Evolutionary conservation across 108 stramenopile species (phyloP), one percentile per base, ranked within the genome.

Genomic region (Cyclotella cryptica): DNA sequence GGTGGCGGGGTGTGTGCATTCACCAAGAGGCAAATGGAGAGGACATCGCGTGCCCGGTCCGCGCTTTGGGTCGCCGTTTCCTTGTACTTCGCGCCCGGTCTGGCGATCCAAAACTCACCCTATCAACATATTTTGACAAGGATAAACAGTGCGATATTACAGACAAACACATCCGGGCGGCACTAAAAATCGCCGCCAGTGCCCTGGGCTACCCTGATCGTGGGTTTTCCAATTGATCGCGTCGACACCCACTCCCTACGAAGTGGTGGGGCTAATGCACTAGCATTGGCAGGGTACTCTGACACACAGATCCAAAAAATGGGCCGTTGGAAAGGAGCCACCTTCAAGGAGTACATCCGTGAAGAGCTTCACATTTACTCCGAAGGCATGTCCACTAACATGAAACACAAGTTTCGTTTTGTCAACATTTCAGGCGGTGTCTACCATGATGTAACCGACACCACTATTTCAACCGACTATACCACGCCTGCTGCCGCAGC

Each of bases 231-330:
- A n/a, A 58, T 71, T 40, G 13, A 57, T 1, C 18, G n/a, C 1
- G 26, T 71, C 29, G 43, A 71, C 43, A 43, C 70, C 0, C 70
- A 71, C 41, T 71, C 70, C 13, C 29, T 71, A 12, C 54, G 70
- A 0, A 58, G 24, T 71, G 70, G 70, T 35, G 70, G 70, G 2
- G 70, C 70, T 0, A 71, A 71, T 43, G 35, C 35, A 2, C 6
- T 35, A 35, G 35, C 35, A 6, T 35, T 35, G 35, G 35, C 35
- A 6, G 35, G 70, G 41, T 71, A 58, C 28, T 71, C 70, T 1
- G 51, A 71, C 15, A 22, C 7, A 21, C 55, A 71, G 18, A 71
- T 71, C 9, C 54, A 71, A 43, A 71, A 71, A 35, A 71, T 71
- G 70, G 70, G 70, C 8, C 19, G 42, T 26, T 71, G 70, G 55